Evolutionary conservation across 176 grass and related monocot species (phyloP), one percentile per base, ranked within the genome.

Genomic region (Guadua angustifolia): DNA sequence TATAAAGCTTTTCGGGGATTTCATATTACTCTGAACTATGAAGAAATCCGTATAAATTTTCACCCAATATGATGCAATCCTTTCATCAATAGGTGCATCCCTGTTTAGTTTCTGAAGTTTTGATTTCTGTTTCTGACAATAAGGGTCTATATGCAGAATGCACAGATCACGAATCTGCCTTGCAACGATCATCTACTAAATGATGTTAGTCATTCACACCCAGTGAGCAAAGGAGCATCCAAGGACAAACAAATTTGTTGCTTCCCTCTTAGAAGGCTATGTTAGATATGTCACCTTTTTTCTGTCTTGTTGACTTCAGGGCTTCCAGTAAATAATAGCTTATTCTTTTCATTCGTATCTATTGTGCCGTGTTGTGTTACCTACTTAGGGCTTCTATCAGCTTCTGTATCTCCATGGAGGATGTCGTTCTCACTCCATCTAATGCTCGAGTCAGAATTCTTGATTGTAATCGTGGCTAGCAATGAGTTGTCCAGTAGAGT

Each of bases 201-300:
- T 60, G 52, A 82, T 60, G 38, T 44, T 58, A 81, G 18, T n/a
- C 51, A 69, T 58, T 52, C 19, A 19, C 74, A 71, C 52, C 42
- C 24, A 71, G 29, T 38, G 42, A 49, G 18, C 22, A 75, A 79
- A 85, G 69, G 53, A 69, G 76, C 45, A 67, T 69, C 51, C 8
- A 69, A 80, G 63, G 87, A 85, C 69, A 81, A 80, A 81, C 87
- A 80, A 44, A 81, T 69, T 18, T 85, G 87, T 60, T 89, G 87
- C n/a, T 89, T 89, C 70, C 76, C 76, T 16, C 78, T 89, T 64
- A 68, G 82, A 89, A 89, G 78, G 76, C 3, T 74, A 62, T 68
- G 72, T 55, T 78, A 86, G 64, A 72, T 26, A 11, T 16, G 22
- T 25, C 3, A 33, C 2, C 7, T 29, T 6, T 73, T 83, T 38